A percentile compares a stretch with the other conserved stretches of the same genome.
phyloP scores from a whole-genome alignment of 352 stramenopile species.

The Phytophthora lateralis region DNA sequence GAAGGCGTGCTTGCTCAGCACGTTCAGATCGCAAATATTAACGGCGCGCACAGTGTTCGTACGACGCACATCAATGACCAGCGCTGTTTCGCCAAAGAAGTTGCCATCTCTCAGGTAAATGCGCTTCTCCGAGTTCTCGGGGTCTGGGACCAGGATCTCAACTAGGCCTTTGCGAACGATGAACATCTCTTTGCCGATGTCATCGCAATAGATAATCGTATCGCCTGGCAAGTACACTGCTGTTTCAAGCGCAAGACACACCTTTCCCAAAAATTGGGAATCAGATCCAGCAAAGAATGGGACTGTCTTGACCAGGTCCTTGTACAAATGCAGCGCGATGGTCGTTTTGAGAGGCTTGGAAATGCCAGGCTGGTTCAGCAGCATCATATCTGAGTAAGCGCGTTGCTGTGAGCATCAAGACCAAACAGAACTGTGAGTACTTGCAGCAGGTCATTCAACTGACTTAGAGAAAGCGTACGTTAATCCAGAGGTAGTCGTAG shows the following conservation, averaged over 20 bases:
- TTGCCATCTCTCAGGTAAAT: conserved; percentile 79
- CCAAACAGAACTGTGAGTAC: conserved; percentile 7
- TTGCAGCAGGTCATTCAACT: neutral
- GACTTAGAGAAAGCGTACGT: conserved; percentile 43
- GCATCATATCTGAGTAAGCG: conserved; percentile 87
- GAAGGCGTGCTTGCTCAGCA: conserved; percentile 78
- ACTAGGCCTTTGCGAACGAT: conserved; percentile 88
- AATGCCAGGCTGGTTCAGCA: conserved; percentile 78
- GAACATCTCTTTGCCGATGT: conserved; percentile 89
- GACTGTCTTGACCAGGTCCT: conserved; percentile 79
- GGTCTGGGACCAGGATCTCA: conserved; percentile 68
- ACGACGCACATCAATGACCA: conserved; percentile 80
- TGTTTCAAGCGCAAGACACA: conserved; percentile 77
- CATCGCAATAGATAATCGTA: conserved; percentile 82
- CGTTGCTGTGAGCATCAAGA: conserved; percentile 54
- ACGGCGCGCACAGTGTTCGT: conserved; percentile 82
- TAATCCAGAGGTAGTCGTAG: conserved; percentile 89
- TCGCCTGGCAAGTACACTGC: conserved; percentile 79
- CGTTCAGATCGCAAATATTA: conserved; percentile 80
- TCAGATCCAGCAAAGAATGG: conserved; percentile 83
- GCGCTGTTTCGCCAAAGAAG: conserved; percentile 78
- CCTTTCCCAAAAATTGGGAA: conserved; percentile 75
- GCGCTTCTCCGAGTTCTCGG: conserved; percentile 54
- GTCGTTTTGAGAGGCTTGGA: conserved; percentile 78
- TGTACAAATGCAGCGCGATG: conserved; percentile 82